Evolutionary conservation across 2,329 filamentous ascomycete species (phyloP), one percentile per base, ranked within the genome.

Genomic region (Calonectria crousiana): DNA sequence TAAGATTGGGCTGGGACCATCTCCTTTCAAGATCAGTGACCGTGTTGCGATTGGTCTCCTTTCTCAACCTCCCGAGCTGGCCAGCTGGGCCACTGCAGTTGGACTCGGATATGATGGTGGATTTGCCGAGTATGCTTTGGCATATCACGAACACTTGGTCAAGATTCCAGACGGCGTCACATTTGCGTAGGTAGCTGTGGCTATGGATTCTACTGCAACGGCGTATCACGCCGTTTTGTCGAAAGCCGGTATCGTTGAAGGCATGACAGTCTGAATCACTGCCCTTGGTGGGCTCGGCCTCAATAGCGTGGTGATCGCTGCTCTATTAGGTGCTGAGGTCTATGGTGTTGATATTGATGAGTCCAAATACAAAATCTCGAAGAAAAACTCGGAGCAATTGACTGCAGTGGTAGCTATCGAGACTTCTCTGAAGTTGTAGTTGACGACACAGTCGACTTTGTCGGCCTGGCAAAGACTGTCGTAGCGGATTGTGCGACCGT

Each of bases 201-300:
- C 73, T 38, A 75, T 70, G 10, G 73, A 75, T 67, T 75, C 70
- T 11, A 70, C 73, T 14, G 65, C 73, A n/a, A 73, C 73, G 20
- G 70, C 70, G 6, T 75, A 67, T 34, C 73, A 75, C 51, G 73
- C 73, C n/a, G 26, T 62, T 20, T 41, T 75, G n/a, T 30, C 62
- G 9, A 70, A 60, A 14, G 73, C 28, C 6, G 67, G 66, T 20
- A 66, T 73, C 20, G 44, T 32, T 11, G 16, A 53, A n/a, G 66
- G 58, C 10, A 62, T 67, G 38, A 75, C 60, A 3, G 66, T 73
- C 0, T 70, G 51, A 20, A 51, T 75, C 71, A 73, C 73, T 28
- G 73, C 70, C 4, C 16, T 75, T 3, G 73, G 73, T 1, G 73
- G 73, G 20, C 73, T 75, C 4, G 73, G 73, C 3, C 73, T 75